Evolutionary conservation across 225 moss, liverwort and hornwort genomes (phyloP).

Genomic region (Asterella californica): DNA sequence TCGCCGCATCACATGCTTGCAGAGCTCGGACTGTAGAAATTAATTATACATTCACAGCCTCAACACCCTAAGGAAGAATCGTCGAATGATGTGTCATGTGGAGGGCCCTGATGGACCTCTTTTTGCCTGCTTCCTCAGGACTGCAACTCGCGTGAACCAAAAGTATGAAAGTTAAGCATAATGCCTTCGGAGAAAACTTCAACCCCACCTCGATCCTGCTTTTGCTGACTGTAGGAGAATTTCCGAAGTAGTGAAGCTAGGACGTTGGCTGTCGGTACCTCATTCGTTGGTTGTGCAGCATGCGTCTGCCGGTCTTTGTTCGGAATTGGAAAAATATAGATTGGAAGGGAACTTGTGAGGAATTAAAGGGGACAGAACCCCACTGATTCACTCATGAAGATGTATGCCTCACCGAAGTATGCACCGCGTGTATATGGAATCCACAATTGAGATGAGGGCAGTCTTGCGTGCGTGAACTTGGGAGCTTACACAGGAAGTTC

Average conservation of each 20-base stretch:
- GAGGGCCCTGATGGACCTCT: not conserved
- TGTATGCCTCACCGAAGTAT: not conserved
- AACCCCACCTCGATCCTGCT: too few species aligned
- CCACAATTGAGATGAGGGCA: too few species aligned
- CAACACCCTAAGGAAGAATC: not conserved
- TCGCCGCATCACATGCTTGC: slow-evolving; percentile 79
- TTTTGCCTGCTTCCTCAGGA: not conserved
- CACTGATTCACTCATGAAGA: not conserved
- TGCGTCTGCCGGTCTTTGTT: not conserved
- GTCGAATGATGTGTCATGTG: not conserved
- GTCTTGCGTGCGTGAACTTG: too few species aligned
- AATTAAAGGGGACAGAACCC: not conserved
- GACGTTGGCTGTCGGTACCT: not conserved
- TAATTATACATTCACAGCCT: not conserved
- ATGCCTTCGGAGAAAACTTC: too few species aligned
- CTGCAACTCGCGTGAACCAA: not conserved
- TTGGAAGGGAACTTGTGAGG: not conserved
- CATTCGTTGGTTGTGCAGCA: not conserved
- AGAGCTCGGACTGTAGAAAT: slow-evolving; percentile 57
- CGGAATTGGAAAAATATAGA: not conserved
- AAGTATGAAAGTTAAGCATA: not conserved
- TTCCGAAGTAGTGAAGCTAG: not conserved
- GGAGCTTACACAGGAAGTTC: too few species aligned
- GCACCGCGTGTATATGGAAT: too few species aligned
- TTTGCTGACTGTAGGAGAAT: not conserved